These are phyloP conservation scores for Pythium aristosporum DNA, from an alignment of 352 stramenopile species.

Conservation along the genomic window DNA sequence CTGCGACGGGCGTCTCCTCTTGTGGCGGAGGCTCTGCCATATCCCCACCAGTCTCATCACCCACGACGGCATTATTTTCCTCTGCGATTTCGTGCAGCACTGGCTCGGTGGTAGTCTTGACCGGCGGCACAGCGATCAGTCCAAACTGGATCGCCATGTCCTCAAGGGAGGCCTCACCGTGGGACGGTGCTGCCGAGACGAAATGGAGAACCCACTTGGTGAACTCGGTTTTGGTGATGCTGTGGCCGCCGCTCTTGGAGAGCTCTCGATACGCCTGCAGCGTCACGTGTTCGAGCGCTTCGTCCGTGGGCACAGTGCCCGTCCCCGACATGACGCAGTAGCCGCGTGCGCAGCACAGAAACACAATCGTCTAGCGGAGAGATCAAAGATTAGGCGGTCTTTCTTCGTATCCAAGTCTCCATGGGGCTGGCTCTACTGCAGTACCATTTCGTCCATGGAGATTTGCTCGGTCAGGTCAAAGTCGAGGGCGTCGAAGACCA, in stretches of 20 bases:
- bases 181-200: constrained; percentile 3
- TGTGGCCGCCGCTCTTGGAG: constrained; percentile 50
- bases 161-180: constrained; percentile 18
- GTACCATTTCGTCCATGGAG: constrained; percentile 78
- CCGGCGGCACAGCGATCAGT: not conserved
- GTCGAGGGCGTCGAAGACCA: constrained; percentile 75
- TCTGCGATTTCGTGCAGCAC: constrained; percentile 17
- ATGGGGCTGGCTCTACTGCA: not conserved
- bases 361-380: constrained; percentile 48
- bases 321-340: constrained; percentile 50
- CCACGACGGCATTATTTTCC: constrained; percentile 6
- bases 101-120: constrained; percentile 18
- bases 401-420: too few relatives aligned
- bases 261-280: constrained; percentile 58
- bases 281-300: constrained; percentile 56
- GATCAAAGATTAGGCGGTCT: too few relatives aligned
- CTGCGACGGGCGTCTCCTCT: too few relatives aligned
- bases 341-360: constrained; percentile 55
- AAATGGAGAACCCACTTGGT: constrained; percentile 47
- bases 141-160: constrained; percentile 27
- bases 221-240: constrained; percentile 64
- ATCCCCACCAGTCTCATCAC: not conserved
- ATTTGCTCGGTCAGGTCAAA: constrained; percentile 72
- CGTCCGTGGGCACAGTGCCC: constrained; percentile 46
- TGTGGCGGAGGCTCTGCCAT: not conserved